Evolutionary conservation across 371 early-diverging fungal genomes (phyloP), one percentile per base, ranked within the genome.

Genomic region (Mucor circinelloides): DNA sequence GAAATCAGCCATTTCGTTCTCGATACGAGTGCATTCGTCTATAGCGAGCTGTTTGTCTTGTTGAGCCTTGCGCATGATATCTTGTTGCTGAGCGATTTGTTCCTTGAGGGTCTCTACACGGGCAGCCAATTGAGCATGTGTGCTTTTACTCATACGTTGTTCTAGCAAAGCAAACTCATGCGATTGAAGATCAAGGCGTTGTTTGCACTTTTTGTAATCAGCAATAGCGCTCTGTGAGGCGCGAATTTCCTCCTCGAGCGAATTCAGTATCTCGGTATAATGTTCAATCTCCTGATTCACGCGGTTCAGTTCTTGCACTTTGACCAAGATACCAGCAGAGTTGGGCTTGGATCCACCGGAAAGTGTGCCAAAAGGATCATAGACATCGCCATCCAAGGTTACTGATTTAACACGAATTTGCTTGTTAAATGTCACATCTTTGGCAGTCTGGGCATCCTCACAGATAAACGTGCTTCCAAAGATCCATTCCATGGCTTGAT

Each of bases 341-440:
- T 79, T 75, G 3, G 95, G 89, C 66, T 87, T 89, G 25, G 97
- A 93, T 6, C 99, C 99, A 65, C 99, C 99, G 10, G 97, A 94
- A 23, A 99, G 81, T 0, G 97, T 95, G 40, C 99, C 99, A 36
- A 91, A 89, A 2, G 99, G 99, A 71, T 99, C 99, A 81, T 99
- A 99, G 6, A 98, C 87, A 79, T 99, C 99, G 31, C 99, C 99
- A 57, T 99, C 99, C 1, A 94, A 67, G 0, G 99, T 99, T 6
- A 99, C 97, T 17, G 97, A 95, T 63, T 93, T 93, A 57, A 89
- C 75, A 15, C 87, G 85, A 34, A 99, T 87, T 13, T 80, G 71
- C 50, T 88, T 86, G 78, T 97, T 86, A 80, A 95, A 99, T 0
- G 99, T 95, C 15, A 97, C 91, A 42, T 81, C 77, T 67, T 95